These are phyloP conservation scores for Rosa rugosa DNA, from an alignment of 306 rosid species.

Conservation along the genomic window DNA sequence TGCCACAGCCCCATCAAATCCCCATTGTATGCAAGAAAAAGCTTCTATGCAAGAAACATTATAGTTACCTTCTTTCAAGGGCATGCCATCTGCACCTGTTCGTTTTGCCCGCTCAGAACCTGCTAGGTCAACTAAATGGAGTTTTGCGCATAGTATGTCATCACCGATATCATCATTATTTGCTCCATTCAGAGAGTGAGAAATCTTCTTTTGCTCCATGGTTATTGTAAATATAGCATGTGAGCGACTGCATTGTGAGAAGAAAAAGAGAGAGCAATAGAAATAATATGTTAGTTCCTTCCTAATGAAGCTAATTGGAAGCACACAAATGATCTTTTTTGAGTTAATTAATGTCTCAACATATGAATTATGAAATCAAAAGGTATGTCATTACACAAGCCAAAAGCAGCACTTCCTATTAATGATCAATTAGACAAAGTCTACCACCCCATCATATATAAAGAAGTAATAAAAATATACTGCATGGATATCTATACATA, in stretches of 20 bases:
- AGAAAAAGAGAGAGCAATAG: not conserved
- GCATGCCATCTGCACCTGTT: conserved; percentile 99
- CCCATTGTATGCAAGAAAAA: not conserved
- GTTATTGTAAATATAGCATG: conserved; percentile 97
- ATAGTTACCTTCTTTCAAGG: conserved; percentile 87
- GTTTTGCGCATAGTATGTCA: conserved; percentile 81
- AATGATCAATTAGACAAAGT: not conserved
- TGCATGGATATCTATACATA: not conserved
- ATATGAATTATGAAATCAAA: not conserved
- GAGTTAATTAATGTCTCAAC: not conserved
- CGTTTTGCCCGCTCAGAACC: conserved; percentile 97
- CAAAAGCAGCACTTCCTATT: not conserved
- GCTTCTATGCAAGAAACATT: not conserved
- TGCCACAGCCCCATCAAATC: not conserved
- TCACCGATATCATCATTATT: conserved; percentile 54
- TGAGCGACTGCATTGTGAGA: conserved; percentile 59
- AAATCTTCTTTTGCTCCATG: conserved; percentile 76
- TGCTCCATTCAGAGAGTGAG: conserved; percentile 25
- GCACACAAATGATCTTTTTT: not conserved
- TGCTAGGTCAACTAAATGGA: conserved; percentile 92
- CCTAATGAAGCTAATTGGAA: not conserved
- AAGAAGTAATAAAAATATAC: not conserved
- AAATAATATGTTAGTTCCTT: conserved; percentile 1
- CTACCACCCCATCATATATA: too few species aligned
- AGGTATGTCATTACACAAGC: not conserved